A percentile compares a stretch with the other conserved stretches of the same genome.
Conservation (phyloP, 495 filamentous ascomycete genomes). For the Annulohypoxylon maeteangense region DNA sequence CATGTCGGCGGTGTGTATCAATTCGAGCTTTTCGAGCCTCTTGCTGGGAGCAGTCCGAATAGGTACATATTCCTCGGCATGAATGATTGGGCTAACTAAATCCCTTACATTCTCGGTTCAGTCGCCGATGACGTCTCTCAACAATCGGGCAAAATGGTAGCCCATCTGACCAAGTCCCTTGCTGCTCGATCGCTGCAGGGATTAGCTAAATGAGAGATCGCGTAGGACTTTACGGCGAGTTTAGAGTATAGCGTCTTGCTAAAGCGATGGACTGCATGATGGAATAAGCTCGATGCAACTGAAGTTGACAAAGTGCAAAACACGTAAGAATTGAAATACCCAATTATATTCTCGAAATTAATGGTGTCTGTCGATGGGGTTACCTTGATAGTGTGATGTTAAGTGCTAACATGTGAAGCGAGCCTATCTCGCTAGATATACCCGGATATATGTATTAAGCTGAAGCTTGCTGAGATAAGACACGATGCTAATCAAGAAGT, state of each 20-base stretch:
- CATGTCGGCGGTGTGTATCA: too few species aligned
- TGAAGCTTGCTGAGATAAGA: slow-evolving; percentile 2
- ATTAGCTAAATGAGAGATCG: neutral
- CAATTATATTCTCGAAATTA: neutral
- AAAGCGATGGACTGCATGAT: neutral
- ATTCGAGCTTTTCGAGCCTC: neutral
- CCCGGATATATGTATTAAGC: neutral
- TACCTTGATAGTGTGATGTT: slow-evolving; percentile 1
- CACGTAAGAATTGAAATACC: neutral
- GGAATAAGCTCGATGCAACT: neutral
- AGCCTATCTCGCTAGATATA: slow-evolving; percentile 2
- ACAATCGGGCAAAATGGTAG: neutral
- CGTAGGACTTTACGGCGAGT: slow-evolving; percentile 1
- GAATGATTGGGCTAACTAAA: neutral
- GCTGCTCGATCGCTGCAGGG: neutral
- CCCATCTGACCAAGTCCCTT: neutral
- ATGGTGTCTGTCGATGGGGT: neutral
- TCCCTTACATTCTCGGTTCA: neutral
- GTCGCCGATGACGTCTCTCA: neutral
- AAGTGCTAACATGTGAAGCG: neutral
- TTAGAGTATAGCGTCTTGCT: neutral
- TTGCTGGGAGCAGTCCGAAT: neutral
- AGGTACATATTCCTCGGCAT: neutral
- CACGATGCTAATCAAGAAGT: neutral
- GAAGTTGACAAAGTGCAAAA: neutral